These are phyloP conservation scores for Micractinium conductrix DNA, from an alignment of 139 green algal species.

Conservation along the genomic window DNA sequence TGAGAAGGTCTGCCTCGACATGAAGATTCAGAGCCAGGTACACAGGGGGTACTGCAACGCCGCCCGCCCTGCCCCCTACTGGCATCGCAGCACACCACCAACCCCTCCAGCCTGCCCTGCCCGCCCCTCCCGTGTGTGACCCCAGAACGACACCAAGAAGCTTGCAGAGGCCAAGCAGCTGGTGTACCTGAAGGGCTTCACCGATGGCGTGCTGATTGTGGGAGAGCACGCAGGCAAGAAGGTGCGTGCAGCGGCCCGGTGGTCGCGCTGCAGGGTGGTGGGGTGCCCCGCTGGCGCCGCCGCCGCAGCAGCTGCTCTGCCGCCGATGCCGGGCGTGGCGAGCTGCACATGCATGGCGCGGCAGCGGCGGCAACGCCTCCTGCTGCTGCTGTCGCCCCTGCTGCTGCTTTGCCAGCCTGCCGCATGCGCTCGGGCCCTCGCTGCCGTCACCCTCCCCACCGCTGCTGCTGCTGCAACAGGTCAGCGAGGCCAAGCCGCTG, in stretches of 20 bases:
- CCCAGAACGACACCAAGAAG: slow-evolving; percentile 97
- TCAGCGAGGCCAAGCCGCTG: slow-evolving; percentile 87
- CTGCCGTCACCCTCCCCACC: not conserved
- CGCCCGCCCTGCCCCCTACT: no score
- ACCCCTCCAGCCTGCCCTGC: no score
- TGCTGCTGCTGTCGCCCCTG: not conserved
- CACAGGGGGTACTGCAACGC: no score
- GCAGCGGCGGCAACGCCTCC: not conserved
- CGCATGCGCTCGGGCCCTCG: not conserved
- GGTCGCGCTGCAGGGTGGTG: not conserved
- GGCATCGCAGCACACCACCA: no score
- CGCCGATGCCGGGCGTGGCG: no score
- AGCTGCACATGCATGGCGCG: no score
- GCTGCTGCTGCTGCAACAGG: slow-evolving; percentile 21
- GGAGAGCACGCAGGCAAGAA: slow-evolving; percentile 88
- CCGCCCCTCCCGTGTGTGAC: no score
- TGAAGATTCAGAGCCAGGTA: slow-evolving; percentile 90
- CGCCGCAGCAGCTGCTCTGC: no score
- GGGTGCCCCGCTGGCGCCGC: no score
- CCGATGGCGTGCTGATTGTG: slow-evolving; percentile 92
- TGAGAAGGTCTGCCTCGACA: slow-evolving; percentile 84
- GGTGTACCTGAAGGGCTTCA: slow-evolving; percentile 99
- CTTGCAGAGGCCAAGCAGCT: slow-evolving; percentile 94
- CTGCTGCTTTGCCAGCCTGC: not conserved
- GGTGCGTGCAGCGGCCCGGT: slow-evolving; percentile 38